Evolutionary conservation across 2,329 filamentous ascomycete genomes (phyloP).

Genomic region (Aspergillus nomiae): DNA sequence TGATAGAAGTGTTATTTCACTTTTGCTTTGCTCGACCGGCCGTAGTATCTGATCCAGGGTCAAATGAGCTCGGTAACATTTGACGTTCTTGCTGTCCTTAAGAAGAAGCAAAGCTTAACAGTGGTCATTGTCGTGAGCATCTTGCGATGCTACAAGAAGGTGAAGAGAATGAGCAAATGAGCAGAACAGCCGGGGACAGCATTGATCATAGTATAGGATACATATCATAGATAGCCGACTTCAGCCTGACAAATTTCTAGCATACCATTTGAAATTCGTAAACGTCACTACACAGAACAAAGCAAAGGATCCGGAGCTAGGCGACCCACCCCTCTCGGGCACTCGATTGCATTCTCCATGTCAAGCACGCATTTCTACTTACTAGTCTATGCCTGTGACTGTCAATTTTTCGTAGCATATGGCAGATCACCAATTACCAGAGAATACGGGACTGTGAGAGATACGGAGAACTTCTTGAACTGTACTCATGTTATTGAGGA

Average conservation of each 20-base stretch:
- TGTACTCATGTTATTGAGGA: conserved; percentile 34
- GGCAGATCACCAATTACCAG: conserved; percentile 38
- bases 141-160: background rate
- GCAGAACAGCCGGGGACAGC: background rate
- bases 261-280: too few species aligned
- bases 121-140: background rate
- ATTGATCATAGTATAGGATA: background rate
- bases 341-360: too few species aligned
- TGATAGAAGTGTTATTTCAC: conserved; percentile 20
- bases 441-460: conserved; percentile 35
- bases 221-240: too few species aligned
- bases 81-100: background rate
- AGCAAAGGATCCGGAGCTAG: background rate
- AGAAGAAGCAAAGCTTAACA: conserved; percentile 6
- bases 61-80: background rate
- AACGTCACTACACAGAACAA: too few species aligned
- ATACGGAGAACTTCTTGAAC: conserved; percentile 28
- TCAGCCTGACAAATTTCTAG: too few species aligned
- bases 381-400: conserved; percentile 41
- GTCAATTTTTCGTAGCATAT: conserved; percentile 41
- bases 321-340: background rate
- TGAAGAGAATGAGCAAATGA: background rate
- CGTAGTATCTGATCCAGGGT: background rate
- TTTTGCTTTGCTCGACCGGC: conserved; percentile 18
- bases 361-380: conserved; percentile 33